Base-by-base conservation (phyloP, 163 green algal genomes). In the Coccomyxa subellipsoidea region DNA sequence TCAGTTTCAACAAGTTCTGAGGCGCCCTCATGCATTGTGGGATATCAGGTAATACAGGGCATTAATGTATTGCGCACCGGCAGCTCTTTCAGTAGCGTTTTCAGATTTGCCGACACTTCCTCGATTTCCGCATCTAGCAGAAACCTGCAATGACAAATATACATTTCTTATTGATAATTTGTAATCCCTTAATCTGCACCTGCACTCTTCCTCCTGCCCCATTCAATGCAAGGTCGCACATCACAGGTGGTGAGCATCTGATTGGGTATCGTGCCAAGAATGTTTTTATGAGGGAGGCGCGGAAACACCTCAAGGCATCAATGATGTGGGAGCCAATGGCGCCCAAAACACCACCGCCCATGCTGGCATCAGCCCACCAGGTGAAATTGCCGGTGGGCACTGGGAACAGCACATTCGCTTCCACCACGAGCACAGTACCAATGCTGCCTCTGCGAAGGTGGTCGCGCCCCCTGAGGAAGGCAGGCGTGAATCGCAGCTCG, bases 381-480 rank as follows among this genome's bases (percentile, higher is more conserved):
- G 76, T 70, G 38, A 40, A 80, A 5, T 69, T 47, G 25, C 25
- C 38, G 23, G 10, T 47, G 38, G 29, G 76, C 76, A 70, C 21
- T 32, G 36, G 25, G 37, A 38, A 38, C 32, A 53, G 73, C 15
- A 79, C 73, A 59, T 59, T 59, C 15, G 47, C 47, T 25, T 80
- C 76, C 27, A 80, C 38, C 34, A 27, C 38, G 21, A 38, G 9
- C 25, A 80, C 76, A 3, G 38, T 36, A 8, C 76, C 76, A 7
- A 80, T 80, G 76, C 38, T 53, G 39, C 76, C 76, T 8, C 69
- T n/a, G n/a, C 21, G 76, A 37, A 80, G 76, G 36, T 69, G 76
- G 3, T 69, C 23, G 7, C 38, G 38, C 10, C 38, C 38, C n/a
- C 38, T 32, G 5, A 70, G 76, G 38, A 80, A 69, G 7, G 38